Conservation (phyloP, 352 stramenopile species). For the Phytophthora cryptogea region DNA sequence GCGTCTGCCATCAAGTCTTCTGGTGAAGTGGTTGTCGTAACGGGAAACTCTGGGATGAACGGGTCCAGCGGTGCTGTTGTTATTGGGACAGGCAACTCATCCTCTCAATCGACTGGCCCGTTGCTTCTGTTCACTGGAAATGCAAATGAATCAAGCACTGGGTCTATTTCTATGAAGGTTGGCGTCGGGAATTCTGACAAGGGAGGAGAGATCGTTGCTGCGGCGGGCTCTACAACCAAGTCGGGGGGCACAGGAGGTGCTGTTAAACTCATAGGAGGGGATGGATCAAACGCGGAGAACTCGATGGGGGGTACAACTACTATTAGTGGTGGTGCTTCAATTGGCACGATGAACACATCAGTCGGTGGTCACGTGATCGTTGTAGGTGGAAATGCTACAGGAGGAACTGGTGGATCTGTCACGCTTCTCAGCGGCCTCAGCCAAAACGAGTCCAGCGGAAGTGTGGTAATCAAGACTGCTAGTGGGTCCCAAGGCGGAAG, state of each 20-base stretch:
- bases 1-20: conserved; percentile 43
- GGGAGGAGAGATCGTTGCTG: conserved; percentile 32
- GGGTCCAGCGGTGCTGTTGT: conserved; percentile 55
- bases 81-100: conserved; percentile 56
- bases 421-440: conserved; percentile 52
- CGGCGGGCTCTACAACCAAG: conserved; percentile 40
- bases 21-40: conserved; percentile 49
- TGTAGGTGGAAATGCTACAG: conserved; percentile 46
- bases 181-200: conserved; percentile 32
- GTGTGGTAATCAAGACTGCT: conserved; percentile 37
- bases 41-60: conserved; percentile 36
- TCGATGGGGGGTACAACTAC: conserved; percentile 52
- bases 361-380: conserved; percentile 46
- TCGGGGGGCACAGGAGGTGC: conserved; percentile 31
- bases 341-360: conserved; percentile 39
- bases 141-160: conserved; percentile 39
- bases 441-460: conserved; percentile 37
- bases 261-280: conserved; percentile 31
- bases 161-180: conserved; percentile 49
- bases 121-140: conserved; percentile 50
- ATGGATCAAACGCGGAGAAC: conserved; percentile 29
- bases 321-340: conserved; percentile 46
- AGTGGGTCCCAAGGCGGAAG: conserved; percentile 25
- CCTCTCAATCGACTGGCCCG: conserved; percentile 40
- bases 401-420: conserved; percentile 50